A percentile compares a stretch with the other conserved stretches of the same genome.
These are phyloP conservation scores for Kondoa malvinella DNA, from an alignment of 768 basidiomycete species.

Conservation along the genomic window DNA sequence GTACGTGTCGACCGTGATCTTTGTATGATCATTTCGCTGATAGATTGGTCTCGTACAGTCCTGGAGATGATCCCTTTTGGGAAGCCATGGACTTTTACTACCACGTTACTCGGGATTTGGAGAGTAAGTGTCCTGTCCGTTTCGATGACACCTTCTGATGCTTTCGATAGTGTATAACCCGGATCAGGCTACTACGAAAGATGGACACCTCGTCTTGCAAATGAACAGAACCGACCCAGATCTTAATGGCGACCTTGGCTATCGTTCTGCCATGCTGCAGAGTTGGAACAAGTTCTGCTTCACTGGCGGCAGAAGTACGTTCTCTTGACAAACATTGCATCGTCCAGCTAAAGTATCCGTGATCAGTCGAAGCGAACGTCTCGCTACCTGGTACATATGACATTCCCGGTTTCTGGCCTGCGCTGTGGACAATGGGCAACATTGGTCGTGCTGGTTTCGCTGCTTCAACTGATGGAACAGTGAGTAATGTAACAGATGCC, in stretches of 20 bases:
- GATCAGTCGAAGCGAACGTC: background rate
- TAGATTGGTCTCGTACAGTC: conserved; percentile 47
- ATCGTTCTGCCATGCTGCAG: conserved; percentile 36
- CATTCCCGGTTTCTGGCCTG: conserved; percentile 37
- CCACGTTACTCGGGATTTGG: conserved; percentile 33
- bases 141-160: conserved; percentile 37
- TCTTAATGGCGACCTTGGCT: conserved; percentile 50
- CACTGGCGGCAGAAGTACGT: conserved; percentile 53
- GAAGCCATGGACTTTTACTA: conserved; percentile 68
- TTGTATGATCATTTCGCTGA: background rate
- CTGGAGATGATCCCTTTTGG: conserved; percentile 81
- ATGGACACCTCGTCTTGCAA: conserved; percentile 57
- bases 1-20: background rate
- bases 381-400: conserved; percentile 25
- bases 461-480: conserved; percentile 62
- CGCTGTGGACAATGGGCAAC: conserved; percentile 49
- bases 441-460: conserved; percentile 79
- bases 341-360: background rate
- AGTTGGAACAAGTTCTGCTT: conserved; percentile 79
- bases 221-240: conserved; percentile 39
- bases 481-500: conserved; percentile 23
- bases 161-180: conserved; percentile 53
- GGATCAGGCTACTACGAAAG: conserved; percentile 49
- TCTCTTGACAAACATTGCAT: no score
- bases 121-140: conserved; percentile 18